Percentiles rank a stretch among this genome's conserved stretches.
Conservation (phyloP, 768 basidiomycete species). For the Coprinopsis strossmayeri region DNA sequence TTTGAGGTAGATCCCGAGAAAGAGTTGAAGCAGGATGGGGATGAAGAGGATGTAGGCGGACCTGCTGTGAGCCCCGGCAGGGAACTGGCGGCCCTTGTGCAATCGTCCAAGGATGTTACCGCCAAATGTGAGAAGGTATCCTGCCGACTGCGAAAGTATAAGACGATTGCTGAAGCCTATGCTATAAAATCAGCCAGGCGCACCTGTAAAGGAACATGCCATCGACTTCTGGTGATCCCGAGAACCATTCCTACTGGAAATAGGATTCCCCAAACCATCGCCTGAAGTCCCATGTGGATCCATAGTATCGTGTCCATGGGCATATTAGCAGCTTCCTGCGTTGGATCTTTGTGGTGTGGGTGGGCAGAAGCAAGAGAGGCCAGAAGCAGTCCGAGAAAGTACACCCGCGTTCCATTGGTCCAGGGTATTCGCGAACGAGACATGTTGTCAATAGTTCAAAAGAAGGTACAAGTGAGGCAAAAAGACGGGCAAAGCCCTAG, state of each 20-base stretch:
- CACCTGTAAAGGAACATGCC: conserved; percentile 89
- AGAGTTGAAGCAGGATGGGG: conserved; percentile 60
- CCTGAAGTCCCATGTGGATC: conserved; percentile 80
- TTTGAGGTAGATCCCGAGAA: conserved; percentile 85
- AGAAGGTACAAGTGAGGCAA: too few relatives aligned
- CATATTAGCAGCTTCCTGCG: conserved; percentile 55
- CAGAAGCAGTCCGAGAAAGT: neutral
- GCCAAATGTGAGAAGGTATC: conserved; percentile 59
- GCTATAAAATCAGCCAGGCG: conserved; percentile 14
- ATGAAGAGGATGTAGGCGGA: conserved; percentile 61
- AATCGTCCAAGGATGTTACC: conserved; percentile 82
- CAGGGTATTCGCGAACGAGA: neutral
- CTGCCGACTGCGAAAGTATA: conserved; percentile 43
- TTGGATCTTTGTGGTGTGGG: conserved; percentile 52
- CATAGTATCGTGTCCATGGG: conserved; percentile 75
- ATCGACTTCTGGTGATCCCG: conserved; percentile 70
- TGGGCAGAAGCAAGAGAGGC: conserved; percentile 38
- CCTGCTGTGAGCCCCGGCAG: conserved; percentile 62
- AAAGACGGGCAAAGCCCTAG: neutral
- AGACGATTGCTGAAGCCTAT: neutral
- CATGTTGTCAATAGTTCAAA: too few relatives aligned
- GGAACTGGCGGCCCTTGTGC: conserved; percentile 79
- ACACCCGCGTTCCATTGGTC: neutral
- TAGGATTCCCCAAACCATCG: conserved; percentile 74
- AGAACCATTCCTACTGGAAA: conserved; percentile 84